Evolutionary conservation across 768 basidiomycete genomes (phyloP).

Genomic region (Lepiota subincarnata): DNA sequence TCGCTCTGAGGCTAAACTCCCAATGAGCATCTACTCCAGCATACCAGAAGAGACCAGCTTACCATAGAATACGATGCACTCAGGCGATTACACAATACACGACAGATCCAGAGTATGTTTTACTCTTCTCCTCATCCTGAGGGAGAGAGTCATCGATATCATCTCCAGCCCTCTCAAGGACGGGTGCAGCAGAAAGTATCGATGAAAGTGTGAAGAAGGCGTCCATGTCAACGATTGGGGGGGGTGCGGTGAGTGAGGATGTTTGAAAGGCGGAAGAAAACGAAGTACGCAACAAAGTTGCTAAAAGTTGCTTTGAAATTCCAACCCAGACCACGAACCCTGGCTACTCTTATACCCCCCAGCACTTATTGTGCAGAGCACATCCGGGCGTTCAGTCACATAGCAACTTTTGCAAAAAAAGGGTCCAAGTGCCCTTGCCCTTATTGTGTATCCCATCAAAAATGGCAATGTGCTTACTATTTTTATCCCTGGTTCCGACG

Average conservation of each 20-base stretch:
- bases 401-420: too few relatives aligned
- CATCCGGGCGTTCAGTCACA: too few relatives aligned
- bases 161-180: background rate
- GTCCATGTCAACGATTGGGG: slow-evolving; percentile 1
- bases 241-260: background rate
- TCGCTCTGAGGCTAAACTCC: background rate
- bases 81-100: slow-evolving; percentile 7
- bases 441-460: too few relatives aligned
- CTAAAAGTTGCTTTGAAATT: too few relatives aligned
- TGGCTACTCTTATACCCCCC: background rate
- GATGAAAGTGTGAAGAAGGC: slow-evolving; percentile 4
- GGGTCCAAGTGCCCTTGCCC: too few relatives aligned
- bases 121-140: slow-evolving; percentile 2
- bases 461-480: too few relatives aligned
- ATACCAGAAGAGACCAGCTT: background rate
- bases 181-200: background rate
- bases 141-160: background rate
- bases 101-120: background rate
- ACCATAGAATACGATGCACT: background rate
- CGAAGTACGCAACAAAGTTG: background rate
- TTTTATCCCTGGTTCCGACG: too few relatives aligned
- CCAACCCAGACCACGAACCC: too few relatives aligned
- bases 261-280: too few relatives aligned
- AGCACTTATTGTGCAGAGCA: too few relatives aligned
- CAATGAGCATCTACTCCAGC: background rate